These are phyloP conservation scores for Lycium ferocissimum DNA, from an alignment of 257 asterid genomes.

Conservation along the genomic window DNA sequence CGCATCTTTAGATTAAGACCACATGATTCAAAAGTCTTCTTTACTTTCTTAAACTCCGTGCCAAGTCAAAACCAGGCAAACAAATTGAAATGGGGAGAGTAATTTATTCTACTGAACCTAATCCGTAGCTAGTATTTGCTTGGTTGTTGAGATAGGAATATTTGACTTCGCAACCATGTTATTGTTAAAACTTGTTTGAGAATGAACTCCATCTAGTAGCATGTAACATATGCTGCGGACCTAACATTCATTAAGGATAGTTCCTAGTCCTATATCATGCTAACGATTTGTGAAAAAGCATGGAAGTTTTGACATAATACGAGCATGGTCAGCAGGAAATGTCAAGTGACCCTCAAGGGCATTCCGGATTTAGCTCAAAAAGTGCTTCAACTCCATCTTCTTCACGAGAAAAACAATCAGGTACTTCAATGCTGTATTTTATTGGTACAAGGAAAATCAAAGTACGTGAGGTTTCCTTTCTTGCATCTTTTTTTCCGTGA, in stretches of 20 bases:
- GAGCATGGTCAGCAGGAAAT: conserved; percentile 39
- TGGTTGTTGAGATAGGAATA: neutral
- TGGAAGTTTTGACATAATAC: conserved; percentile 2
- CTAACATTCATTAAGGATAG: neutral
- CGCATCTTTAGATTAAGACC: too few species aligned
- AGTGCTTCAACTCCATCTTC: conserved; percentile 39
- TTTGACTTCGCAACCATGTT: neutral
- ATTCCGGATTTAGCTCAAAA: conserved; percentile 31
- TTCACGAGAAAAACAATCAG: conserved; percentile 43
- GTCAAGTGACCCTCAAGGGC: conserved; percentile 47
- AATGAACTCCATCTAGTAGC: neutral
- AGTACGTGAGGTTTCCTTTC: neutral
- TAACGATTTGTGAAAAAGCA: conserved; percentile 5
- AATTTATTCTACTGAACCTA: neutral
- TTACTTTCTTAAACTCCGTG: too few species aligned
- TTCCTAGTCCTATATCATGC: neutral
- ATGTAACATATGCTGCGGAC: neutral
- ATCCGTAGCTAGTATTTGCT: neutral
- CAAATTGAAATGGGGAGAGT: too few species aligned
- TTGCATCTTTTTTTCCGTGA: neutral
- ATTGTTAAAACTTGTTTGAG: neutral
- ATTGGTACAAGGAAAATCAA: neutral
- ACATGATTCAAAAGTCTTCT: too few species aligned
- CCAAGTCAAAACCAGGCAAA: too few species aligned
- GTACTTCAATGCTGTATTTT: conserved; percentile 26